Base-by-base conservation (phyloP, 2,329 filamentous ascomycete species). In the Fusarium sulawesiense region DNA sequence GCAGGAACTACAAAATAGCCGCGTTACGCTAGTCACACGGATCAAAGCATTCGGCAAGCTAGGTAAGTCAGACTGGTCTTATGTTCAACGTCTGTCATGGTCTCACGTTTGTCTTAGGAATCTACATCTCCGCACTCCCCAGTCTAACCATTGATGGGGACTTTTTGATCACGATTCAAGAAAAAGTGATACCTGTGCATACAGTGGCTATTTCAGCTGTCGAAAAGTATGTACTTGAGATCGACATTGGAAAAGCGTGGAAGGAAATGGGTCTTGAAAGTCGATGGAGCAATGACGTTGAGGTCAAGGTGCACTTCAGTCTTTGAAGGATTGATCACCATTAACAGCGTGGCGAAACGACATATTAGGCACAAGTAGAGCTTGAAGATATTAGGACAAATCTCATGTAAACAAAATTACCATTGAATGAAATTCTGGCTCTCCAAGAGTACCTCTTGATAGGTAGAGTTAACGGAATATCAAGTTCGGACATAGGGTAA, bases 171-270 rank as follows among this genome's bases (percentile, higher is more conserved):
- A 89, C 91, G 21, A 90, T 98, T 1, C 89, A 90, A 53, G 93
- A 91, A 8, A 84, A 87, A 60, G 86, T 91, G 0, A 86, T 98
- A 5, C 91, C 93, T 0, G 75, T 83, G 8, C 80, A 90, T 55
- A 91, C 90, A 0, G 92, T 96, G 3, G 83, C 80, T 30, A 81
- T 90, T 49, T 88, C 85, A 54, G 78, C 82, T 32, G 74, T 76
- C n/a, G 82, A 88, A 61, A 73, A 78, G 0, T 83, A 85, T 62
- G 87, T 98, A 10, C 79, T 98, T 32, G 90, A 93, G 71, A 87
- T 98, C 58, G 93, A 98, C 82, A 79, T 93, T 14, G 86, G 89
- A 71, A 84, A 81, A 30, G 95, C 95, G 1, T 98, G 94, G 94
- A 86, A 87, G 47, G 88, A 92, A 73, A 86, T 94, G 83, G 87